Evolutionary conservation across 129 eudicot genomes (phyloP), one percentile per base, ranked within the genome.

Genomic region (Artemisia tridentata): DNA sequence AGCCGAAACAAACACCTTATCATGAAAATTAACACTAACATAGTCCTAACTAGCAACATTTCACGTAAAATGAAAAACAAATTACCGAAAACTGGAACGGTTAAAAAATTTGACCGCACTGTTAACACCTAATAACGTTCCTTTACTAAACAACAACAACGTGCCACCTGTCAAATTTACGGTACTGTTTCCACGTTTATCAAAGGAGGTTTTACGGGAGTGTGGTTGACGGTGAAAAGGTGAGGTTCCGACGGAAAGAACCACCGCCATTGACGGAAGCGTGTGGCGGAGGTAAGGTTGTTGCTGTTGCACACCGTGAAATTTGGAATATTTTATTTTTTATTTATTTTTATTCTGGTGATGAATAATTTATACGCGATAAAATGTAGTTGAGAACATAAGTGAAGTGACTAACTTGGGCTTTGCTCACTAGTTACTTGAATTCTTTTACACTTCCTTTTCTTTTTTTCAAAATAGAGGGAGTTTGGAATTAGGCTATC

Each of bases 201-300:
- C 14, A 76, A 70, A 52, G 66, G 43, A 14, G 38, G 47, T 25
- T 12, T 71, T 65, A 5, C 49, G 9, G 53, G 81, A 47, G 20
- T 25, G 72, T 13, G 41, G 59, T 19, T 45, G 38, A 14, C 46
- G 77, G 61, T 55, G 29, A 4, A 78, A 27, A 7, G 59, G 29
- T 3, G 76, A 77, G 72, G 5, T 62, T 70, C 76, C 76, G 7
- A 63, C 61, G 63, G 72, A 78, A 11, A 78, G 77, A 63, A 78
- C 72, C 62, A 78, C 81, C 76, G 77, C 65, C 81, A 78, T 78
- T 65, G 76, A 71, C 38, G 45, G 43, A 60, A 52, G 78, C 45
- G 45, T 38, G 45, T 38, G 45, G 45, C 11, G 45, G 45, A 38
- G 10, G 45, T 38, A 38, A 12, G 79, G 72, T 65, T 53, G 67